These are phyloP conservation scores for Talaromyces borbonicus DNA, from an alignment of 495 filamentous ascomycete genomes.

Conservation along the genomic window DNA sequence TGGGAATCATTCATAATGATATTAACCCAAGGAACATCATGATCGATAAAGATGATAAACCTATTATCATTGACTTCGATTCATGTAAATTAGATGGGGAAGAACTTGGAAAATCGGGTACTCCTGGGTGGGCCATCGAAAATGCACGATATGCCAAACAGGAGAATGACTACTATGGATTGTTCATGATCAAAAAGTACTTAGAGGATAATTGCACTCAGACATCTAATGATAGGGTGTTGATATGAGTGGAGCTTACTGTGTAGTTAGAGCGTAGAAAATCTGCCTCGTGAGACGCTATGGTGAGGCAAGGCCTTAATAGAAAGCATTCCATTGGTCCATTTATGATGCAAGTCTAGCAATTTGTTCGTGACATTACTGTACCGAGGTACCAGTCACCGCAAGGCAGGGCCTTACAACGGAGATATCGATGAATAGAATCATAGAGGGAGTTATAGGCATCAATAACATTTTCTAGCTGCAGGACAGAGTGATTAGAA, in stretches of 20 bases:
- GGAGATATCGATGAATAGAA: too few relatives aligned
- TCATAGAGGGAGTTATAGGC: too few relatives aligned
- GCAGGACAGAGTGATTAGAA: too few relatives aligned
- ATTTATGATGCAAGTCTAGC: not conserved
- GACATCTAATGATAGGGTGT: not conserved
- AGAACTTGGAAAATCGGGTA: not conserved
- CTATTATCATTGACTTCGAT: slow-evolving; percentile 35
- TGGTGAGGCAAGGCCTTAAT: not conserved
- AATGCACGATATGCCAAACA: not conserved
- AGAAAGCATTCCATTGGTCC: not conserved
- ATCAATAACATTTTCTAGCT: too few relatives aligned
- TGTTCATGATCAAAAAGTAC: slow-evolving; percentile 1
- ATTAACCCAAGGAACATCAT: slow-evolving; percentile 30
- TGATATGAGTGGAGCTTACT: not conserved
- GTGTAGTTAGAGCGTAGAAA: not conserved
- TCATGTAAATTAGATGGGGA: slow-evolving; percentile 19
- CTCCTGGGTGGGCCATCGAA: slow-evolving; percentile 6
- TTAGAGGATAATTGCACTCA: not conserved
- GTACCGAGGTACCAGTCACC: too few relatives aligned
- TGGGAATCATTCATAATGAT: slow-evolving; percentile 30
- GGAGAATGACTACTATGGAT: not conserved
- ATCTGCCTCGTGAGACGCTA: not conserved
- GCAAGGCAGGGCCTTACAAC: too few relatives aligned
- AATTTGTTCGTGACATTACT: too few relatives aligned
- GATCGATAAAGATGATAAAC: slow-evolving; percentile 20